A percentile compares a stretch with the other conserved stretches of the same genome.
phyloP scores from a whole-genome alignment of 2,329 filamentous ascomycete species.

The Pseudopithomyces chartarum region DNA sequence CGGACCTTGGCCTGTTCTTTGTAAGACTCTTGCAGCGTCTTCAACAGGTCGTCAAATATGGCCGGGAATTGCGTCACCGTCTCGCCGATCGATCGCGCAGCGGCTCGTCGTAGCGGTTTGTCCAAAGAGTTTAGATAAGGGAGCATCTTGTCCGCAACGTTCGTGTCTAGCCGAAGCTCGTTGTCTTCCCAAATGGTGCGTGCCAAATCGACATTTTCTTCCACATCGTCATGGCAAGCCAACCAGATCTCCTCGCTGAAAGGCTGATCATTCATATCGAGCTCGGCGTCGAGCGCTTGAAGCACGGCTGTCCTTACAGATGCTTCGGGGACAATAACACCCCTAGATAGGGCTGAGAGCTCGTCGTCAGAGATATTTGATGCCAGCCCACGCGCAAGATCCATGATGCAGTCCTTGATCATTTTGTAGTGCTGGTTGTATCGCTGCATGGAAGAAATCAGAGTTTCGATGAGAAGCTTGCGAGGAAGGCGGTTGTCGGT shows the following conservation, averaged over 20 bases:
- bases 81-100: slow-evolving; percentile 80
- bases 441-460: slow-evolving; percentile 82
- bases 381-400: slow-evolving; percentile 83
- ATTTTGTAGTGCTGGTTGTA: slow-evolving; percentile 95
- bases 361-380: slow-evolving; percentile 77
- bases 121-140: slow-evolving; percentile 82
- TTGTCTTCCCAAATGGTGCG: slow-evolving; percentile 95
- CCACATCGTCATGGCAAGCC: slow-evolving; percentile 85
- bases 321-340: slow-evolving; percentile 76
- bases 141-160: slow-evolving; percentile 70
- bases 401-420: slow-evolving; percentile 88
- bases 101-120: slow-evolving; percentile 78
- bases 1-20: slow-evolving; percentile 79
- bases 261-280: slow-evolving; percentile 85
- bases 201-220: slow-evolving; percentile 83
- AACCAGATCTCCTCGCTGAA: slow-evolving; percentile 94
- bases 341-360: slow-evolving; percentile 75
- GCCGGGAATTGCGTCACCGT: slow-evolving; percentile 66
- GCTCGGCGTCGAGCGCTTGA: slow-evolving; percentile 87
- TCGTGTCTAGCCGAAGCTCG: slow-evolving; percentile 70
- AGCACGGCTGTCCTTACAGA: slow-evolving; percentile 83
- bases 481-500: slow-evolving; percentile 77
- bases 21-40: slow-evolving; percentile 73
- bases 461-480: slow-evolving; percentile 69
- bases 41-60: slow-evolving; percentile 66